Conservation (phyloP, 179 eudicot species). For the Dionaea muscipula region DNA sequence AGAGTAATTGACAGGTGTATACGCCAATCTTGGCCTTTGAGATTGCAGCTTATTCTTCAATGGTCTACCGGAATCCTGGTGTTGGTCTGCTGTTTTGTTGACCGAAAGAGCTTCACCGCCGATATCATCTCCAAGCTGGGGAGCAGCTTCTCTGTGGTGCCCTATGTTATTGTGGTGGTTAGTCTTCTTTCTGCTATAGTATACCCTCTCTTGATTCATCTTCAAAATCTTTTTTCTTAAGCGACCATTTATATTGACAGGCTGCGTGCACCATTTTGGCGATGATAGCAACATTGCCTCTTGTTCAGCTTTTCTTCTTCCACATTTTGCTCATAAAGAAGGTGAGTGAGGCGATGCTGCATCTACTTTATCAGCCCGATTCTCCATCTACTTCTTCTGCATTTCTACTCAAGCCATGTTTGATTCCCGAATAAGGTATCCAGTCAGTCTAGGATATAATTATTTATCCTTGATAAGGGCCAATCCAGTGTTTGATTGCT, state of each 20-base stretch:
- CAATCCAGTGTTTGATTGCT: no score
- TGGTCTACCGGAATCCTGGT: slow-evolving; percentile 95
- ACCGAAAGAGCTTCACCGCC: slow-evolving; percentile 51
- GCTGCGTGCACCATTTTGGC: slow-evolving; percentile 82
- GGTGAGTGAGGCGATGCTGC: slow-evolving; percentile 24
- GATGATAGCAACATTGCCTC: slow-evolving; percentile 87
- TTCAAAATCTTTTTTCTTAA: neutral
- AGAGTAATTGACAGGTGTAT: slow-evolving; percentile 13
- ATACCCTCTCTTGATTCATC: neutral
- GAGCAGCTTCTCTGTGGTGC: slow-evolving; percentile 88
- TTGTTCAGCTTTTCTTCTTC: slow-evolving; percentile 95
- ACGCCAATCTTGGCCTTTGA: slow-evolving; percentile 28
- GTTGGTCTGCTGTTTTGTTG: slow-evolving; percentile 66
- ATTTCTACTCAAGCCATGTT: no score
- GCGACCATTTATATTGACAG: slow-evolving; percentile 28
- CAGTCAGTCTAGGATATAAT: no score
- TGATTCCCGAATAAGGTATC: no score
- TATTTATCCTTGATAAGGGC: no score
- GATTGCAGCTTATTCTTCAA: slow-evolving; percentile 90
- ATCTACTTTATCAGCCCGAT: neutral
- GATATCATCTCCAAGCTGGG: slow-evolving; percentile 78
- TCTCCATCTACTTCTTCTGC: neutral
- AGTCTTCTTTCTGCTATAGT: slow-evolving; percentile 20
- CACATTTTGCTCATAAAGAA: slow-evolving; percentile 93
- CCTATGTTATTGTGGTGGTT: slow-evolving; percentile 86